These are phyloP conservation scores for Coniochaeta hoffmannii DNA, from an alignment of 2,329 filamentous ascomycete species.

Conservation along the genomic window DNA sequence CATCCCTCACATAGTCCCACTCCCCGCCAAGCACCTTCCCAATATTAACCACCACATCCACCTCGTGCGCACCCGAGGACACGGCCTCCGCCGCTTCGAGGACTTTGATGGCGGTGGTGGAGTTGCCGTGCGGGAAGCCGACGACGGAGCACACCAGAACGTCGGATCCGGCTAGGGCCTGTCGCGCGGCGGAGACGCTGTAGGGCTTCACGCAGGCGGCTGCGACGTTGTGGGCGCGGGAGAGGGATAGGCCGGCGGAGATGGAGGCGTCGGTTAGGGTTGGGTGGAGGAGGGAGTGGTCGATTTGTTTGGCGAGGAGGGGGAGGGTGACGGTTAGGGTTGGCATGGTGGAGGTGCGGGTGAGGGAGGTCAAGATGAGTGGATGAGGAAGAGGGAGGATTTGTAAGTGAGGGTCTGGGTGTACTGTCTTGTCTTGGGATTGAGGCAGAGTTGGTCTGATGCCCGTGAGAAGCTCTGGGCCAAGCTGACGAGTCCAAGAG, in stretches of 20 bases:
- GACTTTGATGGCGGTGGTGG: constrained; percentile 45
- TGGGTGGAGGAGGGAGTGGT: constrained; percentile 55
- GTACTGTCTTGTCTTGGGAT: too few relatives aligned
- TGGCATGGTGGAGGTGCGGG: constrained; percentile 4
- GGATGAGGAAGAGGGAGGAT: too few relatives aligned
- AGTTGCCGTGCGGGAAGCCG: constrained; percentile 54
- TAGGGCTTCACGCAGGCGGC: constrained; percentile 55
- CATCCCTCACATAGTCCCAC: constrained; percentile 47
- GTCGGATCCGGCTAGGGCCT: constrained; percentile 36
- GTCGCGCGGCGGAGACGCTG: constrained; percentile 37
- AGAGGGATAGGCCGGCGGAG: constrained; percentile 36
- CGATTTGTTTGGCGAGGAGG: constrained; percentile 47
- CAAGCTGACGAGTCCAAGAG: too few relatives aligned
- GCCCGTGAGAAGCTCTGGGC: too few relatives aligned
- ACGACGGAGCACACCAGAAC: constrained; percentile 51
- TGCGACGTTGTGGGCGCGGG: constrained; percentile 40
- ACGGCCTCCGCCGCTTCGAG: constrained; percentile 42
- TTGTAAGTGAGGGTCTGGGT: too few relatives aligned
- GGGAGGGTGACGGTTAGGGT: constrained; percentile 33
- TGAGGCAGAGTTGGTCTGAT: too few relatives aligned
- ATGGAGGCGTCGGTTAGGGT: constrained; percentile 52
- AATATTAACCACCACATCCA: constrained; percentile 56
- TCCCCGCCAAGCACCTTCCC: constrained; percentile 49
- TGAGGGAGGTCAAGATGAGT: too few relatives aligned
- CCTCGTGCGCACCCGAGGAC: constrained; percentile 40